A percentile compares a stretch with the other conserved stretches of the same genome.
These are phyloP conservation scores for Coemansia sp. DNA, from an alignment of 192 early-diverging fungal genomes.

Conservation along the genomic window DNA sequence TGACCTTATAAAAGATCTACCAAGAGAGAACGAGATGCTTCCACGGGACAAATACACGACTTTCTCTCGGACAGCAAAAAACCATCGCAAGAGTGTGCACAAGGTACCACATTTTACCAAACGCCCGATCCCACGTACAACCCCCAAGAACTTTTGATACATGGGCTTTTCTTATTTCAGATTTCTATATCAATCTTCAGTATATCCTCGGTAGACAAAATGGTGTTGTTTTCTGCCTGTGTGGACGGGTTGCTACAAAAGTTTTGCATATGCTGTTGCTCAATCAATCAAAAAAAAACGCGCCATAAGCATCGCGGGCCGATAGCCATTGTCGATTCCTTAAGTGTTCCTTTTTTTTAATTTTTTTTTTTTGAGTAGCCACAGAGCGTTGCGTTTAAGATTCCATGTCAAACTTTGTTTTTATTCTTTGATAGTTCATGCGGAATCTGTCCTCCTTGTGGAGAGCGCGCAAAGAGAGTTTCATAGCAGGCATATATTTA, in stretches of 20 bases:
- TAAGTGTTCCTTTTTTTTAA: background rate
- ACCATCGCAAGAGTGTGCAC: conserved; percentile 78
- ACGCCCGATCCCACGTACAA: conserved; percentile 66
- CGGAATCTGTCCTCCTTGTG: background rate
- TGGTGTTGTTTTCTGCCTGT: too few species aligned
- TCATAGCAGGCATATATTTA: background rate
- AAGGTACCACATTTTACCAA: conserved; percentile 87
- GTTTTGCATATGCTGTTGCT: too few species aligned
- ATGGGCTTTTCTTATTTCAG: background rate
- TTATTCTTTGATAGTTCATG: conserved; percentile 1
- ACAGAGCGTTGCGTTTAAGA: background rate
- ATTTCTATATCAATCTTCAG: too few species aligned
- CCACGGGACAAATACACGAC: conserved; percentile 82
- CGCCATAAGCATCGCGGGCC: background rate
- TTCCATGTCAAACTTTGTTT: background rate
- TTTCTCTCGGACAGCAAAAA: conserved; percentile 68
- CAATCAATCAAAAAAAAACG: background rate
- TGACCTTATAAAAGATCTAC: conserved; percentile 56
- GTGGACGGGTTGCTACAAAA: too few species aligned
- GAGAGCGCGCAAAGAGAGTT: background rate
- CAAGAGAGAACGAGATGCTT: conserved; percentile 70
- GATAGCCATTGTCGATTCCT: background rate
- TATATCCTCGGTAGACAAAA: too few species aligned
- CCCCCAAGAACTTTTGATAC: conserved; percentile 64
- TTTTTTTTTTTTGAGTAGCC: background rate